These are phyloP conservation scores for Penicillium sp. DNA, from an alignment of 2,329 filamentous ascomycete genomes.

Conservation along the genomic window DNA sequence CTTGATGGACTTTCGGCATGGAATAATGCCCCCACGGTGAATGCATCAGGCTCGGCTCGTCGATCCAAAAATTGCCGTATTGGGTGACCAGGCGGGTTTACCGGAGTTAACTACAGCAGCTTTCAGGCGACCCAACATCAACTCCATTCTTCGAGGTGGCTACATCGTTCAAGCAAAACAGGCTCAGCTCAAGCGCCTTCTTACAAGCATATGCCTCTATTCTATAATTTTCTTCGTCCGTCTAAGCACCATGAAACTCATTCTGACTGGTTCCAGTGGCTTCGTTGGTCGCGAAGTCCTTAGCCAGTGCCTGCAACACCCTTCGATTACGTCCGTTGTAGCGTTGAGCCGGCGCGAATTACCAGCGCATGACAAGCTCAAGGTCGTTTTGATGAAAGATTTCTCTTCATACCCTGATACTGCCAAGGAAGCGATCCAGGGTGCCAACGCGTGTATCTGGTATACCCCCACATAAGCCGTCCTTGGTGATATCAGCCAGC, in stretches of 20 bases:
- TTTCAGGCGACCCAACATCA: background rate
- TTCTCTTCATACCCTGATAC: conserved; percentile 57
- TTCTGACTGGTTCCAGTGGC: conserved; percentile 23
- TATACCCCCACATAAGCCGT: background rate
- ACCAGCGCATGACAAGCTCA: conserved; percentile 52
- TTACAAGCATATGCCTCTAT: background rate
- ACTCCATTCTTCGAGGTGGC: background rate
- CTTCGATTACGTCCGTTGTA: conserved; percentile 57
- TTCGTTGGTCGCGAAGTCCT: conserved; percentile 50
- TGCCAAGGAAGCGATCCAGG: conserved; percentile 45
- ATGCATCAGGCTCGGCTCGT: background rate
- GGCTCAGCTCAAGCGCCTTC: background rate
- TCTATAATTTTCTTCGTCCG: no score
- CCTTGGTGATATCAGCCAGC: background rate
- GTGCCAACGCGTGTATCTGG: conserved; percentile 54
- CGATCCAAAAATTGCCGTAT: background rate
- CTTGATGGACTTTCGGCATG: no score
- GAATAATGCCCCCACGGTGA: no score
- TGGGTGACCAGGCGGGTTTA: background rate
- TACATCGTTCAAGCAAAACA: background rate
- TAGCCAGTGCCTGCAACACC: conserved; percentile 53
- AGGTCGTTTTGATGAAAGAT: conserved; percentile 57
- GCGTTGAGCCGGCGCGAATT: conserved; percentile 56
- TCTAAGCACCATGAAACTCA: conserved; percentile 18
- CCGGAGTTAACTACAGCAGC: background rate